phyloP scores from a whole-genome alignment of 805 yeast species.

The Ascoidea rubescens region DNA sequence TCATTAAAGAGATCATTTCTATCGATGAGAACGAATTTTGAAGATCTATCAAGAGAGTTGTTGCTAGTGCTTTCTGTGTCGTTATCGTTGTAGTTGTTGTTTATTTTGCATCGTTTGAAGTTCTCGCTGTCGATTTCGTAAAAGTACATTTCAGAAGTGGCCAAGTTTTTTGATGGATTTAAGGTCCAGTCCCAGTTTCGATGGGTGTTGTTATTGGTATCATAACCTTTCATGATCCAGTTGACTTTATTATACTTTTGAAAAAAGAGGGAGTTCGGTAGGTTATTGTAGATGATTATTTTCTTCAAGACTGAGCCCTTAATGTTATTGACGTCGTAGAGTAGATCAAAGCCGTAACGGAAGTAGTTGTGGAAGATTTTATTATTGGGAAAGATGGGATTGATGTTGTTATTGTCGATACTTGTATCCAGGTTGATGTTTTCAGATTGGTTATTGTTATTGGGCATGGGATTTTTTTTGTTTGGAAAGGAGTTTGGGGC shows the following conservation, averaged over 20 bases:
- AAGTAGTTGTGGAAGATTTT: slow-evolving; percentile 10
- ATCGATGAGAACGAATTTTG: slow-evolving; percentile 6
- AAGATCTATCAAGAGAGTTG: slow-evolving; percentile 1
- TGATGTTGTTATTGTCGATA: background rate
- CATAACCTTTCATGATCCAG: slow-evolving; percentile 9
- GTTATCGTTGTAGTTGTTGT: background rate
- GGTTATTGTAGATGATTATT: slow-evolving; percentile 7
- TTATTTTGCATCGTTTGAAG: background rate
- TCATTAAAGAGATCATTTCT: slow-evolving; percentile 2
- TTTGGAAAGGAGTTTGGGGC: background rate
- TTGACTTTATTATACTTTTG: slow-evolving; percentile 6
- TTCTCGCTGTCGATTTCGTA: slow-evolving; percentile 1
- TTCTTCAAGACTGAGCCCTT: slow-evolving; percentile 6
- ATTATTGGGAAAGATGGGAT: background rate
- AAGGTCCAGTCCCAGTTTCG: slow-evolving; percentile 3
- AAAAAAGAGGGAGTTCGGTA: slow-evolving; percentile 7
- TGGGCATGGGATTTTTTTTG: background rate
- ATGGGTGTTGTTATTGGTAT: background rate
- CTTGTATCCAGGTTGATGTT: background rate
- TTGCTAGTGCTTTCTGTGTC: background rate
- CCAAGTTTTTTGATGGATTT: background rate
- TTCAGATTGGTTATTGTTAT: background rate
- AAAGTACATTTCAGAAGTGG: slow-evolving; percentile 9
- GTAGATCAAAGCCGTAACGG: slow-evolving; percentile 7
- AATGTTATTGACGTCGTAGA: slow-evolving; percentile 3